phyloP scores from a whole-genome alignment of 371 early-diverging fungal genomes.

The Zopfochytrium polystomum region DNA sequence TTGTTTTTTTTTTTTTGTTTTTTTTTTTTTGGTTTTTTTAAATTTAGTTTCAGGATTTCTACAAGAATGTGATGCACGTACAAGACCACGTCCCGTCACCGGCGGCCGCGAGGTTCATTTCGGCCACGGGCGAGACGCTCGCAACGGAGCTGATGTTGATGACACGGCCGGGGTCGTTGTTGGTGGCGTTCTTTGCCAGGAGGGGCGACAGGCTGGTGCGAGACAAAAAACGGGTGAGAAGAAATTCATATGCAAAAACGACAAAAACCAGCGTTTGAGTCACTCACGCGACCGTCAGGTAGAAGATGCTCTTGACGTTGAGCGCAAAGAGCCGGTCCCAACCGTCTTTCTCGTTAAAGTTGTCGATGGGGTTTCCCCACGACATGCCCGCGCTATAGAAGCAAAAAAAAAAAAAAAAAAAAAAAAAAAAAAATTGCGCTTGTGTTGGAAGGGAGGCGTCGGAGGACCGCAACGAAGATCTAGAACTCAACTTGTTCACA shows the following conservation, averaged over 20 bases:
- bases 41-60: too few relatives aligned
- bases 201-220: slow-evolving; percentile 58
- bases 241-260: background rate
- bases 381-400: slow-evolving; percentile 40
- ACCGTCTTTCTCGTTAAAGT: slow-evolving; percentile 45
- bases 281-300: slow-evolving; percentile 73
- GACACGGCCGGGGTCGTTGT: slow-evolving; percentile 50
- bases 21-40: too few relatives aligned
- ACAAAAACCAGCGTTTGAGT: too few relatives aligned
- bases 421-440: too few relatives aligned
- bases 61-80: slow-evolving; percentile 8
- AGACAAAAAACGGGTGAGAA: slow-evolving; percentile 20
- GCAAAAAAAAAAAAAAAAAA: background rate
- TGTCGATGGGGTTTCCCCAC: slow-evolving; percentile 37
- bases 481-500: slow-evolving; percentile 63
- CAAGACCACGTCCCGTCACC: slow-evolving; percentile 39
- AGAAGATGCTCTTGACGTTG: slow-evolving; percentile 82
- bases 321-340: slow-evolving; percentile 68
- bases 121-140: slow-evolving; percentile 31
- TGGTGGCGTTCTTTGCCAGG: slow-evolving; percentile 64
- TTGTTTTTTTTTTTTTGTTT: too few relatives aligned
- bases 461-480: background rate
- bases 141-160: slow-evolving; percentile 58
- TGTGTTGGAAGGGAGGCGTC: too few relatives aligned
- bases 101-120: slow-evolving; percentile 24